Percentiles rank a stretch among this genome's conserved stretches.
Conservation (phyloP, 2,329 filamentous ascomycete genomes). For the Sarocladium brachiariae region DNA sequence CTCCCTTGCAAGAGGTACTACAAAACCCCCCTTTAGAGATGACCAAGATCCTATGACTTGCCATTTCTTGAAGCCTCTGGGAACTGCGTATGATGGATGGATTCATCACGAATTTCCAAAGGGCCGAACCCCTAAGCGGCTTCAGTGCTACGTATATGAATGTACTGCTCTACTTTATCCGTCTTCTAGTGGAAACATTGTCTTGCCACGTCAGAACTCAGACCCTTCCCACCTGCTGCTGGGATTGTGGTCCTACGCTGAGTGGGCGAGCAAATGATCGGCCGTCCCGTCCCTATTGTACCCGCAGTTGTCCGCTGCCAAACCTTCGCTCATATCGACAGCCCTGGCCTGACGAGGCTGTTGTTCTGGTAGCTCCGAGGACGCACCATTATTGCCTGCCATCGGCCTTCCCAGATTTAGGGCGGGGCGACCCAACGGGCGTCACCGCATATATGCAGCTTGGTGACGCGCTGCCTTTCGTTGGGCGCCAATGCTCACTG, state of each 20-base stretch:
- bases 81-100: no score
- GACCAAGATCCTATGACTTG: no score
- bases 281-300: conserved; percentile 1
- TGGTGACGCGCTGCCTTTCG: background rate
- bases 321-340: background rate
- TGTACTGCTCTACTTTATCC: background rate
- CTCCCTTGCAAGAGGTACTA: no score
- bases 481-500: conserved; percentile 2
- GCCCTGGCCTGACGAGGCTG: conserved; percentile 2
- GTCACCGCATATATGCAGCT: conserved; percentile 5
- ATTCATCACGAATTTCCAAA: no score
- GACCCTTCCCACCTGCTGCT: background rate
- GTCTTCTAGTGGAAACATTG: background rate
- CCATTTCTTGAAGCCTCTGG: no score
- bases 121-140: no score
- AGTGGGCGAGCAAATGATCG: background rate
- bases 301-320: background rate
- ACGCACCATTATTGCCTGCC: background rate
- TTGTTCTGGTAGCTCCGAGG: background rate
- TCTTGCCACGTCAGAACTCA: conserved; percentile 2
- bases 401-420: background rate
- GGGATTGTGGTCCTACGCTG: background rate
- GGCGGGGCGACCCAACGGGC: background rate
- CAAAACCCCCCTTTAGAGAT: no score
- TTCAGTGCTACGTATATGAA: no score